A percentile compares a stretch with the other conserved stretches of the same genome.
Conservation (phyloP, 345 rosid genomes). For the Euphorbia lathyris region DNA sequence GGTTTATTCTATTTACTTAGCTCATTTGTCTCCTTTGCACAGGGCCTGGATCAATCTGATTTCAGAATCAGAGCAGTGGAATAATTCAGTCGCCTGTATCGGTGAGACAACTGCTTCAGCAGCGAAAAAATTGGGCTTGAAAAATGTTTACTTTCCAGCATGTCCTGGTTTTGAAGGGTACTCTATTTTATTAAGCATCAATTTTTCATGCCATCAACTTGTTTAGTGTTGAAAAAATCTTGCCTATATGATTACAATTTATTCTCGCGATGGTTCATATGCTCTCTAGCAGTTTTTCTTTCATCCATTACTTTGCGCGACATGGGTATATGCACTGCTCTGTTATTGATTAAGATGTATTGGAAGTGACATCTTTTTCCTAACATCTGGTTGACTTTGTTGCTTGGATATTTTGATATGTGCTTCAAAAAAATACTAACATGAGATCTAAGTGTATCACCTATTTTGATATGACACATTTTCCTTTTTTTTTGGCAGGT, state of each 20-base stretch:
- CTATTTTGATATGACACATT: neutral
- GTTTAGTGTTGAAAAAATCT: neutral
- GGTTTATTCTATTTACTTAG: conserved; percentile 3
- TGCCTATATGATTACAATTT: neutral
- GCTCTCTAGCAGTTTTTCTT: neutral
- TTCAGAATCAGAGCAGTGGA: conserved; percentile 50
- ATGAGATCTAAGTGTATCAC: neutral
- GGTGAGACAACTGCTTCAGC: conserved; percentile 95
- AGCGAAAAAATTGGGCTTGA: conserved; percentile 70
- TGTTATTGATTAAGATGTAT: neutral
- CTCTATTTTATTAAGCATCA: neutral
- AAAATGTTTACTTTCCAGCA: conserved; percentile 64
- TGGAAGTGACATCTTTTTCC: neutral
- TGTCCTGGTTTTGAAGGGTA: conserved; percentile 96
- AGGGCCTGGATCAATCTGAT: conserved; percentile 80
- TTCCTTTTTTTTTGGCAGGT: conserved; percentile 43
- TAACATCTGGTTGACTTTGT: neutral
- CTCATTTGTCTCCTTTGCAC: conserved; percentile 27
- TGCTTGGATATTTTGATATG: neutral
- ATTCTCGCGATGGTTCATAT: neutral
- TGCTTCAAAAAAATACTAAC: neutral
- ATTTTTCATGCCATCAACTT: neutral
- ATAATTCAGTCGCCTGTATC: conserved; percentile 73
- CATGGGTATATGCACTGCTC: neutral
- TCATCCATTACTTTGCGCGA: neutral